Evolutionary conservation across 139 green algal genomes (phyloP), one percentile per base, ranked within the genome.

Genomic region (Haematococcus lacustris): DNA sequence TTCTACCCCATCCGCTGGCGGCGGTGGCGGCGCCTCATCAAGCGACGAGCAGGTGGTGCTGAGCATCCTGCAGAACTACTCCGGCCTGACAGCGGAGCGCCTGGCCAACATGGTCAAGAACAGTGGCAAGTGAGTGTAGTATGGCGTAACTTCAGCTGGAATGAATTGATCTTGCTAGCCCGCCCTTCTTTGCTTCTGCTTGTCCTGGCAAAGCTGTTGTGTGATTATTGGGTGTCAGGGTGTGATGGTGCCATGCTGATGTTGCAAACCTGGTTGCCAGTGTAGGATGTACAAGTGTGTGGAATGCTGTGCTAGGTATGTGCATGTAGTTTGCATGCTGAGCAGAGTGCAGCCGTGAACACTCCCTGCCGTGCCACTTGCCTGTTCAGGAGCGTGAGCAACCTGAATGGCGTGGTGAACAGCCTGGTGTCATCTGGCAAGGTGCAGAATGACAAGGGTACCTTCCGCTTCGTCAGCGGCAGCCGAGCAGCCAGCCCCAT

Each of bases 361-460:
- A n/a, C n/a, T n/a, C n/a, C n/a, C n/a, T n/a, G n/a, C n/a, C n/a
- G n/a, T n/a, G n/a, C n/a, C 53, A 23, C 53, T 35, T 4, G 13
- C 53, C 53, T 64, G 53, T 64, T 21, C 53, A 64, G 35, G 63
- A n/a, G 6, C 63, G 33, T 35, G 53, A 34, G 13, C 53, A 64
- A 26, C 53, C 21, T 64, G 26, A 23, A 26, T 26, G 30, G 23
- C 21, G 26, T 64, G 21, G 23, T 64, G 21, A 64, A 26, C 53
- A 26, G 53, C 17, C 53, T 64, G 53, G 53, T 64, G 53, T 69
- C 63, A 7, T 37, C 50, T 35, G 63, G 63, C 63, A 39, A 40
- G 7, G 63, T 69, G 63, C 30, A 69, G 63, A 69, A 69, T n/a
- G 63, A 69, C 63, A 51, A 40, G 6, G 63, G 63, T 5, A 69